Conservation (phyloP, 2,329 filamentous ascomycete genomes). For the Nothophoma quercina region DNA sequence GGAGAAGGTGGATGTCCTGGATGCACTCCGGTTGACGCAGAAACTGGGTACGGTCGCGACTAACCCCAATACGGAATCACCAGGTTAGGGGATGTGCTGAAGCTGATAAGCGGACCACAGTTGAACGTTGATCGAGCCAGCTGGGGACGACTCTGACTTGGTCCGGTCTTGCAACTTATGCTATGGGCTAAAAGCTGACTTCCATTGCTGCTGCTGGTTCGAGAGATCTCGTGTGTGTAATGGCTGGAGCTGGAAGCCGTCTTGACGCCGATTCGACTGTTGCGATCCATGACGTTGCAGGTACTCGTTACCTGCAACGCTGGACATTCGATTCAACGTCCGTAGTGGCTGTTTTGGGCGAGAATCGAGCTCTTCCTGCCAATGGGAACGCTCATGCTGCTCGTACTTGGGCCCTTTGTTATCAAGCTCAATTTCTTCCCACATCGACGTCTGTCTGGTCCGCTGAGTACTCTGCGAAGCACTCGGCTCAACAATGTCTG, state of each 20-base stretch:
- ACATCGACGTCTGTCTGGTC: neutral
- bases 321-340: neutral
- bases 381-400: conserved; percentile 4
- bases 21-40: no score
- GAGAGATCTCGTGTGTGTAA: conserved; percentile 8
- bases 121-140: no score
- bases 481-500: neutral
- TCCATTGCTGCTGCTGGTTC: conserved; percentile 11
- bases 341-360: neutral
- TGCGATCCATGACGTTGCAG: neutral
- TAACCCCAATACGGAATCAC: no score
- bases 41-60: no score
- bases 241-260: conserved; percentile 10
- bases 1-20: no score
- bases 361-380: conserved; percentile 4
- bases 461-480: neutral
- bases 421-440: conserved; percentile 11
- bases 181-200: conserved; percentile 9
- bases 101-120: no score
- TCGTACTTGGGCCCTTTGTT: conserved; percentile 1
- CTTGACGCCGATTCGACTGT: neutral
- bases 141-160: no score
- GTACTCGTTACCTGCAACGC: neutral
- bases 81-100: no score
- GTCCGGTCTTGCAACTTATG: no score